These are phyloP conservation scores for Penicillium psychrosexuale DNA, from an alignment of 2,329 filamentous ascomycete species.

Conservation along the genomic window DNA sequence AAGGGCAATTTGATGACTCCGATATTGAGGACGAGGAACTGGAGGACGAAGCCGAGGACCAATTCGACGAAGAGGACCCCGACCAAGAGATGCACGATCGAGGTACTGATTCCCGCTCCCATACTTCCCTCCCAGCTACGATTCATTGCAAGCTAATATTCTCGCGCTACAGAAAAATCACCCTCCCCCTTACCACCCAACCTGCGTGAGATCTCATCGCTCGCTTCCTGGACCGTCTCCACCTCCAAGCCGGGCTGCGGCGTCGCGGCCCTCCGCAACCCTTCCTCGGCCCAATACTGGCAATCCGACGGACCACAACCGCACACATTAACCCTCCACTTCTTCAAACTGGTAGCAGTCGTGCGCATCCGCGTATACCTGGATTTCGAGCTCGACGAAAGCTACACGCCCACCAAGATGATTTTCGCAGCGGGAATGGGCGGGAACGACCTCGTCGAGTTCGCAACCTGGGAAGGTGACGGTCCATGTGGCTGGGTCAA, in stretches of 20 bases:
- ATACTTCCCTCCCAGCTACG: background rate
- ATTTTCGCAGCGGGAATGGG: conserved; percentile 84
- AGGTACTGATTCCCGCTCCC: conserved; percentile 20
- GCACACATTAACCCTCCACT: conserved; percentile 61
- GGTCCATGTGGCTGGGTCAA: conserved; percentile 88
- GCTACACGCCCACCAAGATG: conserved; percentile 93
- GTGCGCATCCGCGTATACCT: conserved; percentile 58
- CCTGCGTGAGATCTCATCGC: conserved; percentile 61
- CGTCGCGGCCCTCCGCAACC: conserved; percentile 57
- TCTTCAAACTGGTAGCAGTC: conserved; percentile 55
- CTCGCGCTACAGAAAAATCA: conserved; percentile 29
- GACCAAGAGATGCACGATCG: conserved; percentile 38
- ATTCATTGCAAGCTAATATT: background rate
- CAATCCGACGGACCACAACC: conserved; percentile 66
- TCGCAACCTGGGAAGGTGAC: conserved; percentile 73
- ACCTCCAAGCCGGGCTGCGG: conserved; percentile 62
- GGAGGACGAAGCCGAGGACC: conserved; percentile 17
- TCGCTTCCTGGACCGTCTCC: conserved; percentile 65
- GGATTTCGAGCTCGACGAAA: conserved; percentile 90
- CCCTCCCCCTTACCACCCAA: conserved; percentile 40
- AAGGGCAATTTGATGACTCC: conserved; percentile 15
- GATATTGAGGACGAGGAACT: conserved; percentile 21
- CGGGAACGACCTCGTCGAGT: conserved; percentile 86
- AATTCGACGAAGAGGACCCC: conserved; percentile 24
- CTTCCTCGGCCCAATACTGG: conserved; percentile 59